These are phyloP conservation scores for Globisporangium rhizosaccharum DNA, from an alignment of 352 stramenopile species.

Conservation along the genomic window DNA sequence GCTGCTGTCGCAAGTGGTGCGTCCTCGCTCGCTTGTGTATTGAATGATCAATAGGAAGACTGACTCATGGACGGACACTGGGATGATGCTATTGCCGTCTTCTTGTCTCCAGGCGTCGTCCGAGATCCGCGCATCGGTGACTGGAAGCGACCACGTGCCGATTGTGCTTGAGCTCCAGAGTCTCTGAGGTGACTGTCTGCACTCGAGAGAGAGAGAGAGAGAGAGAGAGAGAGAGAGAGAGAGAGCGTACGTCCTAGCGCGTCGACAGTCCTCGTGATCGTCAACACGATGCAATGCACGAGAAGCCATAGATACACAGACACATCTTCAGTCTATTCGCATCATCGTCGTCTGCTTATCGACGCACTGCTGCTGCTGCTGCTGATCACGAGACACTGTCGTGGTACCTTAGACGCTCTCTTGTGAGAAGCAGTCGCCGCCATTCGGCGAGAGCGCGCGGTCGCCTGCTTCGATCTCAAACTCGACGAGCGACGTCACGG, in stretches of 20 bases:
- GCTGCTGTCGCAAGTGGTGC: slow-evolving; percentile 56
- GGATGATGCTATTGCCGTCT: background rate
- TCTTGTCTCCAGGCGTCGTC: slow-evolving; percentile 29
- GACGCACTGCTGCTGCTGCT: no score
- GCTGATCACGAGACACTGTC: no score
- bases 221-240: no score
- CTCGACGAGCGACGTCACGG: slow-evolving; percentile 34
- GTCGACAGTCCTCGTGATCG: no score
- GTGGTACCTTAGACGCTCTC: background rate
- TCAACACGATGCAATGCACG: no score
- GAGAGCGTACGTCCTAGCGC: no score
- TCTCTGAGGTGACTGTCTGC: slow-evolving; percentile 3
- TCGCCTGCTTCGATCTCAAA: slow-evolving; percentile 63
- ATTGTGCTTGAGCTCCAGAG: slow-evolving; percentile 56
- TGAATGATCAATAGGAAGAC: background rate
- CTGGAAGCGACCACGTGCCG: slow-evolving; percentile 75
- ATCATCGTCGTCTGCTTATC: background rate
- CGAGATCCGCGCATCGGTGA: slow-evolving; percentile 56
- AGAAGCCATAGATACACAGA: background rate
- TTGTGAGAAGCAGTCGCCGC: background rate
- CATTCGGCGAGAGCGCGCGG: slow-evolving; percentile 10
- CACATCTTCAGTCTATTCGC: background rate
- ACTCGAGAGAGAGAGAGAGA: no score
- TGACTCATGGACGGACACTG: background rate
- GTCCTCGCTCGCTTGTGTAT: slow-evolving; percentile 11